Evolutionary conservation across 1,284 basidiomycete species (phyloP), one percentile per base, ranked within the genome.

Genomic region (Apiotrichum domesticum): DNA sequence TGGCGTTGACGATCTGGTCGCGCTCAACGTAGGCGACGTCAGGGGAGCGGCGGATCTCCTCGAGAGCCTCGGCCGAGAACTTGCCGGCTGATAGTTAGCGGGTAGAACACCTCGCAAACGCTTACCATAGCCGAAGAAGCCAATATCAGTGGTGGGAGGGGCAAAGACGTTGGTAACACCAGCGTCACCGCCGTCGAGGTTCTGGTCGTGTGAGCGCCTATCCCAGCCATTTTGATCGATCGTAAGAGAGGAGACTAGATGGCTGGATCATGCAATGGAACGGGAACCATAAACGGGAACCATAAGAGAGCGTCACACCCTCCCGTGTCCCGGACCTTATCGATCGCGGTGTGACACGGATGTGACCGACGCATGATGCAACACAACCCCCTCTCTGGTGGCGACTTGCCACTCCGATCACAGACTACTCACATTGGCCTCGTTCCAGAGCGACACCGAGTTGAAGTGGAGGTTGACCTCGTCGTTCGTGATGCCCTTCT

Each of bases 21-120:
- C 81, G 83, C 80, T 99, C 96, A 59, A 99, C 81, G 71, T 88
- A 95, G 35, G 86, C 89, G 51, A 99, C 93, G 75, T 95, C 93
- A 15, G 94, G 93, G 80, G 88, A 82, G 50, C 81, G 77, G 55
- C 95, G 84, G 72, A 99, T 87, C 69, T 84, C 82, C 54, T 90
- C 82, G 61, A 99, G 75, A 43, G 88, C 86, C 51, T 79, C 77
- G 45, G 83, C 77, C 40, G 86, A 83, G 81, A 99, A 97, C 68
- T 80, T 81, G 54, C 94, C 95, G 47, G 94, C 83, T 79, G 50
- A 14, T 29, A 47, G 57, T 46, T 11, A 53, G 43, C 32, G 43
- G 5, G 33, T 7, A 21, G 11, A 7, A 56, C 13, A 39, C 4
- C 9, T 6, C 35, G 37, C 8, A 3, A 37, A 14, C 5, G 71